Percentiles rank a stretch among this genome's conserved stretches.
Conservation (phyloP, 495 filamentous ascomycete species). For the Oidiodendron maius region DNA sequence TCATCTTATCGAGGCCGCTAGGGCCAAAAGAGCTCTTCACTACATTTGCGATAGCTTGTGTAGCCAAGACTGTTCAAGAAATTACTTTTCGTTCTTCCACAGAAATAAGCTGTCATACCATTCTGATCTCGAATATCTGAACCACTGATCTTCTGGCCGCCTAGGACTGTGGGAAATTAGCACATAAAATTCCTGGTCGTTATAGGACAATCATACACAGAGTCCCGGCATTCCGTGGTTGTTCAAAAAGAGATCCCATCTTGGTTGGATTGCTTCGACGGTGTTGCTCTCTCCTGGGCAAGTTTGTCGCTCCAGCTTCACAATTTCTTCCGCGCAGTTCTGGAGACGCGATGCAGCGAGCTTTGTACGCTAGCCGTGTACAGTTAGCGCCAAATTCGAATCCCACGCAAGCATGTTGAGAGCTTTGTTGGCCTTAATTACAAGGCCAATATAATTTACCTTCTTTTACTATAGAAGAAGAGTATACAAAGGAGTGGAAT, state of each 20-base stretch:
- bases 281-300: background rate
- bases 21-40: conserved; percentile 98
- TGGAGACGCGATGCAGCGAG: background rate
- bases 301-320: conserved; percentile 6
- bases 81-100: conserved; percentile 18
- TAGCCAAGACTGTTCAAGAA: conserved; percentile 68
- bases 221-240: conserved; percentile 78
- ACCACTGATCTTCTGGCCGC: conserved; percentile 91
- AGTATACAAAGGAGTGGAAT: no score
- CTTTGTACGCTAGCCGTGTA: background rate
- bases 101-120: conserved; percentile 44
- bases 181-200: background rate
- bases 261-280: conserved; percentile 16
- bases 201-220: conserved; percentile 51
- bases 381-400: background rate
- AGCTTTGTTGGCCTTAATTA: background rate
- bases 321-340: conserved; percentile 2
- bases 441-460: no score
- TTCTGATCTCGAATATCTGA: conserved; percentile 95
- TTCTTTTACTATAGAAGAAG: no score
- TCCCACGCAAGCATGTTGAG: background rate
- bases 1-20: conserved; percentile 98
- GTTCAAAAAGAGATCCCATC: conserved; percentile 89
- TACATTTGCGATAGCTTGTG: conserved; percentile 95
- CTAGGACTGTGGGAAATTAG: conserved; percentile 57